phyloP scores from a whole-genome alignment of 2,329 filamentous ascomycete species.

The Zasmidium citrigriseum region DNA sequence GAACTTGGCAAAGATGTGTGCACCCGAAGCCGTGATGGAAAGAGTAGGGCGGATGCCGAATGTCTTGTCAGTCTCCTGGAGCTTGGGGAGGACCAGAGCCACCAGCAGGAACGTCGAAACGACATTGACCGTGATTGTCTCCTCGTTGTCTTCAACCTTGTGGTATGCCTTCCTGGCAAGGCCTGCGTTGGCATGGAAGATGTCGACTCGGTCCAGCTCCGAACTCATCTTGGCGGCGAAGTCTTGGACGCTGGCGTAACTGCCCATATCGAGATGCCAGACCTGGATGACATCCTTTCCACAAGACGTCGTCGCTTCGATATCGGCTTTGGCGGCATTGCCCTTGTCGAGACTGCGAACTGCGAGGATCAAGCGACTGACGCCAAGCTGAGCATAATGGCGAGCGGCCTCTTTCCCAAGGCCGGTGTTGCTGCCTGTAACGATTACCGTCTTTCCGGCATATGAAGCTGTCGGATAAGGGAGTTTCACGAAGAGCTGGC shows the following conservation, averaged over 20 bases:
- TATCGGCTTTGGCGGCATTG: constrained; percentile 39
- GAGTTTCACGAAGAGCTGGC: constrained; percentile 22
- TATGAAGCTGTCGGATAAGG: constrained; percentile 26
- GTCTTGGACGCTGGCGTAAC: constrained; percentile 34
- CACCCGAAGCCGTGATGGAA: constrained; percentile 42
- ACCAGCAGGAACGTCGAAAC: constrained; percentile 53
- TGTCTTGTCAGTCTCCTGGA: constrained; percentile 43
- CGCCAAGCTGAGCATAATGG: not conserved
- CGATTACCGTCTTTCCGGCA: constrained; percentile 31
- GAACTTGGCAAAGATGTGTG: constrained; percentile 45
- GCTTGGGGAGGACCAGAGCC: constrained; percentile 50
- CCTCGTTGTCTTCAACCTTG: constrained; percentile 48
- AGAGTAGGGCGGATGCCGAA: constrained; percentile 28
- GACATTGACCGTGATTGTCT: constrained; percentile 53
- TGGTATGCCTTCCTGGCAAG: constrained; percentile 39
- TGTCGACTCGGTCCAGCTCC: constrained; percentile 25
- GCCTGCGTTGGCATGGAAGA: constrained; percentile 34
- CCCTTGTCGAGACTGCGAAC: constrained; percentile 44
- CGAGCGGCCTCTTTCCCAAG: constrained; percentile 53
- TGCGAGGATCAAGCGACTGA: constrained; percentile 39
- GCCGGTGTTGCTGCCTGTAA: constrained; percentile 62
- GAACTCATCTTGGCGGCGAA: constrained; percentile 28
- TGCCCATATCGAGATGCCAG: constrained; percentile 44
- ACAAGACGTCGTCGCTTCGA: constrained; percentile 34
- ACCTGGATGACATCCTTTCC: constrained; percentile 38